phyloP scores from a whole-genome alignment of 2,329 filamentous ascomycete species.

The Penicillium polonicum region DNA sequence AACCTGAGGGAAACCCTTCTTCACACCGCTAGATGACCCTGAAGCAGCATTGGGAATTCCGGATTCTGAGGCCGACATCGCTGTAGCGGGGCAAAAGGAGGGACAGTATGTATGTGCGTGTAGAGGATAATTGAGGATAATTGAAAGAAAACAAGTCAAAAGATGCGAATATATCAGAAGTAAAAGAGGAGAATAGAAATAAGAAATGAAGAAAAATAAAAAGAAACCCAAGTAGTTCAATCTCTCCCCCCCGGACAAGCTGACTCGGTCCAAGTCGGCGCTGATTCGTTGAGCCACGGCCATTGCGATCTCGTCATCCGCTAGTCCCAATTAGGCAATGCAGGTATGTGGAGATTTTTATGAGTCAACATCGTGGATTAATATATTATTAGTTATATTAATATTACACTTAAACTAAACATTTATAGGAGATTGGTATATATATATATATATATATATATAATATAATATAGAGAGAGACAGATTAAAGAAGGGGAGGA shows the following conservation, averaged over 20 bases:
- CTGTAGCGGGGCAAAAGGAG: conserved; percentile 30
- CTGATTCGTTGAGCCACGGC: conserved; percentile 19
- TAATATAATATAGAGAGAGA: no score
- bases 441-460: no score
- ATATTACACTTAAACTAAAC: background rate
- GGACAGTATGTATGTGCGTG: background rate
- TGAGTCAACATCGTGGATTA: conserved; percentile 1
- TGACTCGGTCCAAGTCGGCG: conserved; percentile 2
- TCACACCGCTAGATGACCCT: conserved; percentile 33
- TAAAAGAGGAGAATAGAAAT: background rate
- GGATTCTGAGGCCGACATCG: conserved; percentile 42
- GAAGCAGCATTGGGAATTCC: conserved; percentile 23
- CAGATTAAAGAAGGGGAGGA: no score
- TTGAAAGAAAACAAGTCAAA: background rate
- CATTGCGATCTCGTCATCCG: conserved; percentile 23
- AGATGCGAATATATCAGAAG: background rate
- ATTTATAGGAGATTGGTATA: background rate
- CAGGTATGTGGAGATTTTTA: conserved; percentile 6
- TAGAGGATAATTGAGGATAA: background rate
- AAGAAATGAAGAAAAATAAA: background rate
- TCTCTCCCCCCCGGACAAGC: conserved; percentile 2
- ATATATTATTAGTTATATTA: background rate
- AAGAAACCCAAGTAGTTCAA: conserved; percentile 1
- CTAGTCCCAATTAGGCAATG: conserved; percentile 11
- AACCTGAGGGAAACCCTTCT: conserved; percentile 59